phyloP scores from a whole-genome alignment of 108 stramenopile genomes.

The Cyclotella choctawhatcheeana region DNA sequence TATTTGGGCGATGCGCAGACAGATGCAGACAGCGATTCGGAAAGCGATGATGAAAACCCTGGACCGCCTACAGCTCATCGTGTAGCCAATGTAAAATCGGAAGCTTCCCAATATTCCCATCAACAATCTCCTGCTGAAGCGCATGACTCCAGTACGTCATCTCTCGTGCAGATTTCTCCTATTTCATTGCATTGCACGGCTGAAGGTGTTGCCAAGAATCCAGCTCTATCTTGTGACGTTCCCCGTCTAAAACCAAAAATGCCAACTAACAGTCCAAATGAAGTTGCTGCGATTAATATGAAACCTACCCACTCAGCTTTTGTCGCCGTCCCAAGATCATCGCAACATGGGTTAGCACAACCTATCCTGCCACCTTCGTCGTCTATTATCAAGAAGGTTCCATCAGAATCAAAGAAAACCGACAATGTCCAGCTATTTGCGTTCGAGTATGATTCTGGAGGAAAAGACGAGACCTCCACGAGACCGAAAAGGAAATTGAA shows the following conservation, averaged over 20 bases:
- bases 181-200: background rate
- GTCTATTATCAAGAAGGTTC: constrained; percentile 1
- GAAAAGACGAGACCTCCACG: background rate
- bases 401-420: background rate
- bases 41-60: background rate
- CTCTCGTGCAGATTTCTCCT: constrained; percentile 11
- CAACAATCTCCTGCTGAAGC: background rate
- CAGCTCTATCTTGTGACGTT: too few species aligned
- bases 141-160: background rate
- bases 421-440: constrained; percentile 19
- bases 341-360: background rate
- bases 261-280: constrained; percentile 19
- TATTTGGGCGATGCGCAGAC: background rate
- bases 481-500: constrained; percentile 35
- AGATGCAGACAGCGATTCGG: background rate
- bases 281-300: constrained; percentile 17
- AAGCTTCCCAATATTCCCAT: background rate
- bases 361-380: constrained; percentile 8
- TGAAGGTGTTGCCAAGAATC: background rate
- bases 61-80: background rate
- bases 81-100: background rate
- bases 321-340: background rate
- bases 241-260: background rate
- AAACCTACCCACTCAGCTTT: constrained; percentile 23
- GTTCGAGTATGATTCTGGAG: constrained; percentile 13